Evolutionary conservation across 1,139 yeast species (phyloP).

Genomic region (Taiozyma sp.): DNA sequence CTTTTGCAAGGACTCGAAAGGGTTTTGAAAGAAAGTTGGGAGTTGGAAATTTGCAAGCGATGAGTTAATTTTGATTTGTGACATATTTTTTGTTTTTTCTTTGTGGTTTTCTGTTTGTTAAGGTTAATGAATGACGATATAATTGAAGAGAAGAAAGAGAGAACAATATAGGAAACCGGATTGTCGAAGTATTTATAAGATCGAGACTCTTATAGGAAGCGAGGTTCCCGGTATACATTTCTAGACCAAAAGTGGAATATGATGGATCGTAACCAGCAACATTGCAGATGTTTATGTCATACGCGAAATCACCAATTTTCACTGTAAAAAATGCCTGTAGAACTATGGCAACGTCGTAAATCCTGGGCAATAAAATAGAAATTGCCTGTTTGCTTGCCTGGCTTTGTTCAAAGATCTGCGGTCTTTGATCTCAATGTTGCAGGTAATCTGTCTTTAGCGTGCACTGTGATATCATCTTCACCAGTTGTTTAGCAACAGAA

Average conservation of each 20-base stretch:
- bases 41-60: neutral
- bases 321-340: neutral
- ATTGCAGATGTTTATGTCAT: neutral
- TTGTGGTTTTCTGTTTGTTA: too few species aligned
- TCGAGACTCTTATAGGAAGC: neutral
- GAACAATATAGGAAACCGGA: neutral
- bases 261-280: neutral
- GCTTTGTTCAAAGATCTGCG: neutral
- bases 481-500: neutral
- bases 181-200: neutral
- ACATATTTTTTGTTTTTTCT: neutral
- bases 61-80: neutral
- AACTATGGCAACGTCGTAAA: neutral
- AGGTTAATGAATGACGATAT: too few species aligned
- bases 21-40: constrained; percentile 1
- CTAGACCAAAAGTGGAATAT: neutral
- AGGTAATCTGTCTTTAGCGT: neutral
- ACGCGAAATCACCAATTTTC: neutral
- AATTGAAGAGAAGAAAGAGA: neutral
- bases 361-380: neutral
- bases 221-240: too few species aligned
- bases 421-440: neutral
- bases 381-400: neutral
- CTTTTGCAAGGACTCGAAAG: constrained; percentile 5
- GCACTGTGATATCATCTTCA: neutral